Evolutionary conservation across 352 stramenopile species (phyloP).

Genomic region (Globisporangium nodosum): DNA sequence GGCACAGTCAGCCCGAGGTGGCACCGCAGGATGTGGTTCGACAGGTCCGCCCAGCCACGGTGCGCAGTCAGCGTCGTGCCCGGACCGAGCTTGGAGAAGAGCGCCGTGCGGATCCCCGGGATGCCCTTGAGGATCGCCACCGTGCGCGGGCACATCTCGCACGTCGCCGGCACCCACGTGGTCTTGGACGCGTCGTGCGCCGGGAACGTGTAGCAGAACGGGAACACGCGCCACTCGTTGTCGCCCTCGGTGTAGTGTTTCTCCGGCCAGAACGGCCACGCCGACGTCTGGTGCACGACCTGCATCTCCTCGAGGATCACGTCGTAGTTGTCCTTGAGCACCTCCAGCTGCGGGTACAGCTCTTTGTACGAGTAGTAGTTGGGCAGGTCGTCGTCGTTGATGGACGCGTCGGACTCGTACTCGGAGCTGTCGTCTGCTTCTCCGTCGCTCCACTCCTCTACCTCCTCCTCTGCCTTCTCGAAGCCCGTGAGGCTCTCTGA

Average conservation of each 20-base stretch:
- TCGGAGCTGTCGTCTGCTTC: conserved; percentile 23
- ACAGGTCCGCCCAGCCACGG: conserved; percentile 85
- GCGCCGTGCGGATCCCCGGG: conserved; percentile 70
- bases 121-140: conserved; percentile 56
- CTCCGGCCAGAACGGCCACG: conserved; percentile 83
- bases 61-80: conserved; percentile 68
- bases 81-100: conserved; percentile 88
- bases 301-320: conserved; percentile 79
- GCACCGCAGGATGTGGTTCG: conserved; percentile 85
- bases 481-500: conserved; percentile 17
- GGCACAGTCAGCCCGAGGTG: conserved; percentile 74
- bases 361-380: conserved; percentile 77
- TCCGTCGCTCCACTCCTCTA: conserved; percentile 21
- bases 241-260: conserved; percentile 74
- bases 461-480: background rate
- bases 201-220: conserved; percentile 89
- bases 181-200: conserved; percentile 80
- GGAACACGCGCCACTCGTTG: conserved; percentile 84
- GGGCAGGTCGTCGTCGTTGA: conserved; percentile 62
- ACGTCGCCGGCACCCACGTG: conserved; percentile 76
- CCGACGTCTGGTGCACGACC: conserved; percentile 39
- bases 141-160: conserved; percentile 72
- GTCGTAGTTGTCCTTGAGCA: conserved; percentile 61
- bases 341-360: conserved; percentile 71
- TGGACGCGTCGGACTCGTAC: conserved; percentile 38